Conservation (phyloP, 225 moss, liverwort and hornwort genomes). For the Bryum argenteum region DNA sequence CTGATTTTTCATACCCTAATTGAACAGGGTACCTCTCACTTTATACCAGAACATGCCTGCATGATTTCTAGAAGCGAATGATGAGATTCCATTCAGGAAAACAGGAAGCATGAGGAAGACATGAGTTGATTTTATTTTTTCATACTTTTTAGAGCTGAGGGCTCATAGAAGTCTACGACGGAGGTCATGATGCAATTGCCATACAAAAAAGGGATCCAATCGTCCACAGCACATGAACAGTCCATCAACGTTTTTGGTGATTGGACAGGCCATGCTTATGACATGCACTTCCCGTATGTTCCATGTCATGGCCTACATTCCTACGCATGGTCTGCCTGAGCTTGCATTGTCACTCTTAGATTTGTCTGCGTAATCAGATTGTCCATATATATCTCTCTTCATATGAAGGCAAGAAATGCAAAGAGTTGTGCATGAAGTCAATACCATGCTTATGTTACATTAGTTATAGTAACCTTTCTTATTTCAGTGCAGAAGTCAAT, state of each 20-base stretch:
- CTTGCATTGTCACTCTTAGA: not conserved
- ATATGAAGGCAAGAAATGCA: too few species aligned
- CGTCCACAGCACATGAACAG: constrained; percentile 12
- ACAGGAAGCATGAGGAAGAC: not conserved
- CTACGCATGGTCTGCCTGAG: not conserved
- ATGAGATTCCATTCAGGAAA: not conserved
- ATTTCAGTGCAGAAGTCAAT: too few species aligned
- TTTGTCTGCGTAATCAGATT: too few species aligned
- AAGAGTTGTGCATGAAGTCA: too few species aligned
- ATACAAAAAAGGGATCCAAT: constrained; percentile 20
- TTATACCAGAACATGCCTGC: not conserved
- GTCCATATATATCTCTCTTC: too few species aligned
- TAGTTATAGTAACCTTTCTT: too few species aligned
- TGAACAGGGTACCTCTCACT: too few species aligned
- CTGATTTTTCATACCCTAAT: too few species aligned
- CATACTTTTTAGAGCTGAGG: not conserved
- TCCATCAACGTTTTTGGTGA: not conserved
- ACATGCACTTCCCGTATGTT: not conserved
- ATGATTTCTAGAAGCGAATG: not conserved
- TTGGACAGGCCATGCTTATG: constrained; percentile 11
- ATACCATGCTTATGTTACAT: too few species aligned
- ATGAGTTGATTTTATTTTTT: not conserved
- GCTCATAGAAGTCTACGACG: not conserved
- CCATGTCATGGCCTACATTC: not conserved
- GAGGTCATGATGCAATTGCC: constrained; percentile 17